phyloP scores from a whole-genome alignment of 2,329 filamentous ascomycete species.

The Pyrenochaeta sp. region DNA sequence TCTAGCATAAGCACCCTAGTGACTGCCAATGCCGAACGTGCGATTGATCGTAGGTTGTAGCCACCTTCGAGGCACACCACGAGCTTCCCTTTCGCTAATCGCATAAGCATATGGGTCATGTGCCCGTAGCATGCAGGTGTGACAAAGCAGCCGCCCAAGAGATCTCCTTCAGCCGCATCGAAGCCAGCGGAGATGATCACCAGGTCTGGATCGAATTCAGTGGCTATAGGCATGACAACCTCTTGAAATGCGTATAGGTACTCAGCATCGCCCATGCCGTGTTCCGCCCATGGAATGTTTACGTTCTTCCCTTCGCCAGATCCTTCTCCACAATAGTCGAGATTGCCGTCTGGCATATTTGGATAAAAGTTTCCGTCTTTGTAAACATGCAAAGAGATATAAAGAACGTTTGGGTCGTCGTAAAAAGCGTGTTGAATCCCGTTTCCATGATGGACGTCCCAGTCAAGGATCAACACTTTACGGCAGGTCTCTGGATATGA shows the following conservation, averaged over 20 bases:
- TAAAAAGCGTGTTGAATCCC: conserved; percentile 98
- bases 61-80: conserved; percentile 94
- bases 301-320: conserved; percentile 69
- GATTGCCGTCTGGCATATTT: conserved; percentile 65
- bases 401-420: conserved; percentile 90
- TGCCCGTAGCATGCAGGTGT: conserved; percentile 92
- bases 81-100: conserved; percentile 85
- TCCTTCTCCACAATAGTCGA: conserved; percentile 66
- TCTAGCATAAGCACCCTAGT: conserved; percentile 95
- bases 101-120: conserved; percentile 99
- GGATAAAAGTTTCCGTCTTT: conserved; percentile 87
- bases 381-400: conserved; percentile 94
- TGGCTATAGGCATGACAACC: conserved; percentile 94
- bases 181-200: conserved; percentile 97
- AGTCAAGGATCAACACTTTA: conserved; percentile 93
- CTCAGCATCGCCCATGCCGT: conserved; percentile 92
- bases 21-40: conserved; percentile 88
- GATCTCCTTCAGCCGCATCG: conserved; percentile 92
- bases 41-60: conserved; percentile 93
- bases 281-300: conserved; percentile 73
- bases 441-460: conserved; percentile 84
- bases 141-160: conserved; percentile 91
- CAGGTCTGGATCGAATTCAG: conserved; percentile 91
- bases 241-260: conserved; percentile 97
- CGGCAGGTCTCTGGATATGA: conserved; percentile 82